Conservation (phyloP, 2,329 filamentous ascomycete genomes). For the Alternaria arborescens region DNA sequence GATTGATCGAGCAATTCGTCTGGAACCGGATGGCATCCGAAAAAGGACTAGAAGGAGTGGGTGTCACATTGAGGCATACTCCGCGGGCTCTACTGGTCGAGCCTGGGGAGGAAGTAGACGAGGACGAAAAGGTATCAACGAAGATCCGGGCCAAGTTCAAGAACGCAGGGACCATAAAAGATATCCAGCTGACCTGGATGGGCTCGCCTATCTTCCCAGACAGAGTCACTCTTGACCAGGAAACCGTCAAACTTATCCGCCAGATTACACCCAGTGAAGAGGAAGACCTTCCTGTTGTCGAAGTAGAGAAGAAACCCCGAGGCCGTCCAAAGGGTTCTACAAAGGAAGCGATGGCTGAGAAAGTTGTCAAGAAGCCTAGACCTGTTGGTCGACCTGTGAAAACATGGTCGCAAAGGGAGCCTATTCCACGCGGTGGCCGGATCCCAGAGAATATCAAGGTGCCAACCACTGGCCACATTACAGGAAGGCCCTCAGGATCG, state of each 20-base stretch:
- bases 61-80: constrained; percentile 46
- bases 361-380: not conserved
- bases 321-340: not conserved
- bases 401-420: not conserved
- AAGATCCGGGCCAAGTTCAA: constrained; percentile 21
- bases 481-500: constrained; percentile 28
- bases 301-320: not conserved
- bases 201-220: constrained; percentile 46
- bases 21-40: constrained; percentile 74
- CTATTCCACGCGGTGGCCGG: constrained; percentile 9
- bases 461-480: not conserved
- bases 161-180: constrained; percentile 37
- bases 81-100: constrained; percentile 21
- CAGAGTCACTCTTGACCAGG: constrained; percentile 30
- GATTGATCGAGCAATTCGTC: constrained; percentile 71
- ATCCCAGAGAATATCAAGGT: not conserved
- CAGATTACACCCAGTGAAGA: not conserved
- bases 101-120: constrained; percentile 10
- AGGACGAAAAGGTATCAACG: constrained; percentile 8
- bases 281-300: not conserved
- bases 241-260: constrained; percentile 29
- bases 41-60: constrained; percentile 66
- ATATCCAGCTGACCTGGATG: constrained; percentile 51
- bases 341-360: not conserved
- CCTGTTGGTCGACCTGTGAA: constrained; percentile 8